These are phyloP conservation scores for Epichloe gansuensis DNA, from an alignment of 2,329 filamentous ascomycete genomes.

Conservation along the genomic window DNA sequence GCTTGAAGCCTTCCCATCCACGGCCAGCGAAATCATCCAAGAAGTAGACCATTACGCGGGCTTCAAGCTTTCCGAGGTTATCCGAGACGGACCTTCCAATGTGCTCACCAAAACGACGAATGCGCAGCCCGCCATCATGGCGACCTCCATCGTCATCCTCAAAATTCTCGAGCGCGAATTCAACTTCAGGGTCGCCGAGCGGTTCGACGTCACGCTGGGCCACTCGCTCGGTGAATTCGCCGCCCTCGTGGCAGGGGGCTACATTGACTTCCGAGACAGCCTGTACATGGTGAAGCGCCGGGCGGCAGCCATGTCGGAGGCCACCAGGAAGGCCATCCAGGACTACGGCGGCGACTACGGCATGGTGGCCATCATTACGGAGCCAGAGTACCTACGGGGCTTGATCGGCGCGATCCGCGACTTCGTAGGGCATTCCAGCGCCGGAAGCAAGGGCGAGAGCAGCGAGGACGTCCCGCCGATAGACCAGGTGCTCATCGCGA, in stretches of 20 bases:
- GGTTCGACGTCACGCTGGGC: slow-evolving; percentile 73
- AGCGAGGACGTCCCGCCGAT: slow-evolving; percentile 60
- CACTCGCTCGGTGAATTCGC: slow-evolving; percentile 92
- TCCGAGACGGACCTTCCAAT: slow-evolving; percentile 67
- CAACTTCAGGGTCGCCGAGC: slow-evolving; percentile 56
- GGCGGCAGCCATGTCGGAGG: slow-evolving; percentile 73
- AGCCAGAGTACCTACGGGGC: slow-evolving; percentile 59
- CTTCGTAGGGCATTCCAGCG: slow-evolving; percentile 59
- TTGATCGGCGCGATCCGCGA: slow-evolving; percentile 66
- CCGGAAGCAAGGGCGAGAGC: slow-evolving; percentile 56
- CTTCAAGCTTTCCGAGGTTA: slow-evolving; percentile 63
- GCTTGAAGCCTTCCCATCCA: slow-evolving; percentile 74
- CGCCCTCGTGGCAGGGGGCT: slow-evolving; percentile 73
- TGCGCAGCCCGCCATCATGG: slow-evolving; percentile 93
- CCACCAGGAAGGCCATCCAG: slow-evolving; percentile 53
- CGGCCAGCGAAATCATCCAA: slow-evolving; percentile 63
- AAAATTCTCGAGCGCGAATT: slow-evolving; percentile 80
- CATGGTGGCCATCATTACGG: slow-evolving; percentile 88
- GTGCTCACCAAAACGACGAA: slow-evolving; percentile 71
- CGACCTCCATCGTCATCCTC: slow-evolving; percentile 80
- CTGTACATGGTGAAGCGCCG: slow-evolving; percentile 64
- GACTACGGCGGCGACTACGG: slow-evolving; percentile 72
- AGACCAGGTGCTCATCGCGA: slow-evolving; percentile 80
- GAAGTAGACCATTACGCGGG: slow-evolving; percentile 73
- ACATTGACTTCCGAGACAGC: slow-evolving; percentile 66